Conservation (phyloP, 2,329 filamentous ascomycete genomes). For the Massarina eburnea region DNA sequence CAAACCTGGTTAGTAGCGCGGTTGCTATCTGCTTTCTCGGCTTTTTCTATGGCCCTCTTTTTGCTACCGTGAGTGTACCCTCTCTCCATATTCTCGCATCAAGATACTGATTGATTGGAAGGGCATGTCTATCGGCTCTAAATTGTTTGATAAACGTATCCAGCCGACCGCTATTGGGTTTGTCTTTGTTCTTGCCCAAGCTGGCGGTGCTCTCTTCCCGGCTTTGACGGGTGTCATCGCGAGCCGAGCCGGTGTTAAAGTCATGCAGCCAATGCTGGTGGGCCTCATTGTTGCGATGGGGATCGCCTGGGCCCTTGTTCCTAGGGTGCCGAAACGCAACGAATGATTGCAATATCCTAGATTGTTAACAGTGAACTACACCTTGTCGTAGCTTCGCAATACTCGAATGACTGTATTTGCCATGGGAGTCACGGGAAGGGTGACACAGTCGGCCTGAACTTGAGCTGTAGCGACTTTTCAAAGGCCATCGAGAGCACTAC, state of each 20-base stretch:
- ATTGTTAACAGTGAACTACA: too few relatives aligned
- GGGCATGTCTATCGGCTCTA: slow-evolving; percentile 58
- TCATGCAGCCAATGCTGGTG: slow-evolving; percentile 25
- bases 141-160: slow-evolving; percentile 53
- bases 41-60: slow-evolving; percentile 61
- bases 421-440: too few relatives aligned
- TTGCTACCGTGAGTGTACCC: slow-evolving; percentile 51
- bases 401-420: too few relatives aligned
- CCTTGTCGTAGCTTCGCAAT: too few relatives aligned
- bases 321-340: slow-evolving; percentile 17
- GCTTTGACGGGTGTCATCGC: slow-evolving; percentile 56
- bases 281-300: slow-evolving; percentile 25
- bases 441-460: too few relatives aligned
- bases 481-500: too few relatives aligned
- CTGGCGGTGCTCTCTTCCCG: slow-evolving; percentile 59
- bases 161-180: slow-evolving; percentile 54
- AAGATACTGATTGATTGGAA: slow-evolving; percentile 20
- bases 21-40: slow-evolving; percentile 58
- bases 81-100: neutral
- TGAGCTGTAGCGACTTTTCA: too few relatives aligned
- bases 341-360: too few relatives aligned
- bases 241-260: slow-evolving; percentile 21
- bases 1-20: slow-evolving; percentile 45
- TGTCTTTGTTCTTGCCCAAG: slow-evolving; percentile 61
- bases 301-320: slow-evolving; percentile 20